Conservation (phyloP, 208 protist species). For the Strigomonas culicis region DNA sequence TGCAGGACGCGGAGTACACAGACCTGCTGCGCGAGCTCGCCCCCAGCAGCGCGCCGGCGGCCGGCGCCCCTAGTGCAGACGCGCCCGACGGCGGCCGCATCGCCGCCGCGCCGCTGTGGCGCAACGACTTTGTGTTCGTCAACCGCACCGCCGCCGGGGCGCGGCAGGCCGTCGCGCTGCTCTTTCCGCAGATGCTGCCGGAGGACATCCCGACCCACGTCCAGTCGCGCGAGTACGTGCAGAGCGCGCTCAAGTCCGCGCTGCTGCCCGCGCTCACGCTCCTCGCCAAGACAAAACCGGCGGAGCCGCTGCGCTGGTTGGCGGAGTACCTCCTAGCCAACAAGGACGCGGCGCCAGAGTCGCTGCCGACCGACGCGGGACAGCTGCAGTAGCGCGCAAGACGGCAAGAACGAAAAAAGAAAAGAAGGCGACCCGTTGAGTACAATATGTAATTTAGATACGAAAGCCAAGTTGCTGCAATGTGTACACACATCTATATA, state of each 20-base stretch:
- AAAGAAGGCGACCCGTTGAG: too few relatives aligned
- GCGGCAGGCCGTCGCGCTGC: slow-evolving; percentile 46
- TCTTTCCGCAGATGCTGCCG: slow-evolving; percentile 78
- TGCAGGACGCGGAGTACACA: slow-evolving; percentile 41
- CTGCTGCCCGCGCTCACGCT: slow-evolving; percentile 84
- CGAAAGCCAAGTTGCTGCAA: too few relatives aligned
- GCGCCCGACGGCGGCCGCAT: not conserved
- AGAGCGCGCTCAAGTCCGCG: slow-evolving; percentile 72
- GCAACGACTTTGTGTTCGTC: slow-evolving; percentile 10
- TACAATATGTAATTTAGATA: too few relatives aligned
- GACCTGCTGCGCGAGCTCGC: slow-evolving; percentile 14
- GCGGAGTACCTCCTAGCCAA: slow-evolving; percentile 79
- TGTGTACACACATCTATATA: too few relatives aligned
- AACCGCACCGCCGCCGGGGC: slow-evolving; percentile 32
- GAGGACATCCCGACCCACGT: slow-evolving; percentile 57
- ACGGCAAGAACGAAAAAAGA: not conserved
- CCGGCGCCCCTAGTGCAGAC: slow-evolving; percentile 18
- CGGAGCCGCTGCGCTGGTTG: slow-evolving; percentile 83
- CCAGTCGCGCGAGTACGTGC: slow-evolving; percentile 77
- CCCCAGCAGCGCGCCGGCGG: not conserved
- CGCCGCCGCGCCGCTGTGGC: slow-evolving; percentile 17
- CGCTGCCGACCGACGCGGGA: not conserved
- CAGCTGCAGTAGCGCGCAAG: not conserved
- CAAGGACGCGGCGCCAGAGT: slow-evolving; percentile 62
- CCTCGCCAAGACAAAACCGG: slow-evolving; percentile 76